These are phyloP conservation scores for Vigna mungo DNA, from an alignment of 306 rosid genomes.

Conservation along the genomic window DNA sequence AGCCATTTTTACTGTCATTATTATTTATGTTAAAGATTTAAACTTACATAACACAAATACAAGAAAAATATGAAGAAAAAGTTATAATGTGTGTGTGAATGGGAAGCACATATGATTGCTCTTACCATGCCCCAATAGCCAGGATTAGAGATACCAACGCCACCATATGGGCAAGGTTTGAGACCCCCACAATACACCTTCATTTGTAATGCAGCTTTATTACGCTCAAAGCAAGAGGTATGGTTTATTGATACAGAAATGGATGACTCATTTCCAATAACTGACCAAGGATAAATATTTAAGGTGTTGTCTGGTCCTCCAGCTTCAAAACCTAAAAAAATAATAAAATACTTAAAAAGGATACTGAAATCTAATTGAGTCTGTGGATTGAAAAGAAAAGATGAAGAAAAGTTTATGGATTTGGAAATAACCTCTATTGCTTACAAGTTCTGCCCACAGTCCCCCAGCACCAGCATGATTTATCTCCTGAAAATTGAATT, in stretches of 20 bases:
- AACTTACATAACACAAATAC: not conserved
- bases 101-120: not conserved
- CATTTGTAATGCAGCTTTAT: conserved; percentile 77
- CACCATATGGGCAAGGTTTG: conserved; percentile 64
- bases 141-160: conserved; percentile 85
- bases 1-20: not conserved
- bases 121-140: conserved; percentile 92
- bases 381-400: not conserved
- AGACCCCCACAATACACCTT: conserved; percentile 77
- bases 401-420: not conserved
- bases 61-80: not conserved
- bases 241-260: conserved; percentile 66
- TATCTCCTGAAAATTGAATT: conserved; percentile 38
- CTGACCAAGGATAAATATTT: conserved; percentile 78
- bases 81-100: not conserved
- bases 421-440: conserved; percentile 45
- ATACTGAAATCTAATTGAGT: not conserved
- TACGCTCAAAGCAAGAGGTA: conserved; percentile 70
- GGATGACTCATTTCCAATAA: conserved; percentile 69
- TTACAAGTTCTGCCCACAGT: conserved; percentile 54
- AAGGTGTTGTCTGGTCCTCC: conserved; percentile 76
- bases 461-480: conserved; percentile 56
- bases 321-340: conserved; percentile 39
- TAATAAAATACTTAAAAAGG: not conserved
- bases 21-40: not conserved